These are phyloP conservation scores for Blastocystis sp. DNA, from an alignment of 352 stramenopile genomes.

Conservation along the genomic window DNA sequence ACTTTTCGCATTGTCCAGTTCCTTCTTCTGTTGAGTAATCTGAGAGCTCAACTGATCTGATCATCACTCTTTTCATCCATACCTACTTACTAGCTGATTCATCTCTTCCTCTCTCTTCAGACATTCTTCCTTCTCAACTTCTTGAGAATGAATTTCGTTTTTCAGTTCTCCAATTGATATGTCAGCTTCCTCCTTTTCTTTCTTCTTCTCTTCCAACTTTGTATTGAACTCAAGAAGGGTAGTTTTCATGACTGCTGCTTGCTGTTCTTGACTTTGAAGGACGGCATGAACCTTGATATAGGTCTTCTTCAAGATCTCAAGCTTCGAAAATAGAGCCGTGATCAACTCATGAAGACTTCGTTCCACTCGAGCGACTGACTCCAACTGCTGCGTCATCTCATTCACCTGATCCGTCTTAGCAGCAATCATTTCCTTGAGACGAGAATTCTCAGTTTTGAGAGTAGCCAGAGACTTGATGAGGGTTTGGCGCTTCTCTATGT, in stretches of 20 bases:
- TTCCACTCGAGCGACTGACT: background rate
- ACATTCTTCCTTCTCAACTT: background rate
- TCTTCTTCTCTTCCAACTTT: background rate
- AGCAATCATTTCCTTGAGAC: slow-evolving; percentile 20
- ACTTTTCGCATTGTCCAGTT: background rate
- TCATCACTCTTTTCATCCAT: no score
- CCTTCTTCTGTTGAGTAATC: background rate
- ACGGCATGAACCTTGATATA: background rate
- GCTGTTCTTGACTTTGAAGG: background rate
- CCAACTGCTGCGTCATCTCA: slow-evolving; percentile 25
- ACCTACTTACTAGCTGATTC: background rate
- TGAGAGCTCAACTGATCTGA: no score
- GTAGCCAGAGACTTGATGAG: slow-evolving; percentile 55
- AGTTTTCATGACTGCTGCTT: background rate
- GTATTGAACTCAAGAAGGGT: background rate
- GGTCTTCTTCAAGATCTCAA: slow-evolving; percentile 12
- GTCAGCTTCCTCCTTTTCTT: background rate
- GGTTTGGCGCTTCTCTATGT: slow-evolving; percentile 52
- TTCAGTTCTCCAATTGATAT: background rate
- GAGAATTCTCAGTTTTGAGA: slow-evolving; percentile 59
- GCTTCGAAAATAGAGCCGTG: background rate
- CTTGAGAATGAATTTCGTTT: background rate
- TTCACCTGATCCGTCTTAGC: slow-evolving; percentile 29
- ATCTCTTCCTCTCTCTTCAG: background rate
- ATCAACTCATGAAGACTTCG: slow-evolving; percentile 24